A percentile compares a stretch with the other conserved stretches of the same genome.
phyloP scores from a whole-genome alignment of 257 asterid species.

The Datura wrightii region DNA sequence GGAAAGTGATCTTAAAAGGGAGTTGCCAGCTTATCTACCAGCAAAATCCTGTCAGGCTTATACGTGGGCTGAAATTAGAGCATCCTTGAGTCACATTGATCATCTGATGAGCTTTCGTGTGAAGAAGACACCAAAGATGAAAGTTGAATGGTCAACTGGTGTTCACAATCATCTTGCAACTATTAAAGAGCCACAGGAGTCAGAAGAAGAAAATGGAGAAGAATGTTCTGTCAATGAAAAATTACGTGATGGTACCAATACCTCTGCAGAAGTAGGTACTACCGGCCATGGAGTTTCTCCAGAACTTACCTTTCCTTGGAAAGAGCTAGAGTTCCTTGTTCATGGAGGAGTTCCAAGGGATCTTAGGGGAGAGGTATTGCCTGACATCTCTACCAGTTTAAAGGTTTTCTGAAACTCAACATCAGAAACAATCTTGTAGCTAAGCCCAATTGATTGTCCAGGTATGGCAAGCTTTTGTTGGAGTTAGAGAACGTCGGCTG shows the following conservation, averaged over 20 bases:
- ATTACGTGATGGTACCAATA: conserved; percentile 44
- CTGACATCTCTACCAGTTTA: conserved; percentile 30
- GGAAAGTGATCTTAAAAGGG: conserved; percentile 45
- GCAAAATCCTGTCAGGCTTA: conserved; percentile 54
- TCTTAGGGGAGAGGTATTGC: conserved; percentile 87
- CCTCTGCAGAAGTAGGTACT: conserved; percentile 46
- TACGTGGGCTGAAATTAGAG: conserved; percentile 72
- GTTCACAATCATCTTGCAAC: conserved; percentile 50
- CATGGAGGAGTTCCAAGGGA: conserved; percentile 92
- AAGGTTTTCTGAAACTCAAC: neutral
- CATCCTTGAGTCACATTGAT: conserved; percentile 61
- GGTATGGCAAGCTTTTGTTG: conserved; percentile 98
- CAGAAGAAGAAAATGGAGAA: conserved; percentile 49
- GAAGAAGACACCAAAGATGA: conserved; percentile 54
- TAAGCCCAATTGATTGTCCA: conserved; percentile 50
- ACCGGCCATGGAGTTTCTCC: conserved; percentile 40
- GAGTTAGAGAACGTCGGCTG: conserved; percentile 80
- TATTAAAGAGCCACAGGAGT: conserved; percentile 49
- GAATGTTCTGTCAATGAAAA: conserved; percentile 44
- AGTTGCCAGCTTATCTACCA: conserved; percentile 44
- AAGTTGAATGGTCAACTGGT: conserved; percentile 37
- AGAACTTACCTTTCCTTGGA: conserved; percentile 63
- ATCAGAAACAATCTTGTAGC: neutral
- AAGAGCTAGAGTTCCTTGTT: conserved; percentile 81
- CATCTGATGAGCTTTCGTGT: conserved; percentile 69